Evolutionary conservation across 768 basidiomycete species (phyloP).

Genomic region (Russula compacta): DNA sequence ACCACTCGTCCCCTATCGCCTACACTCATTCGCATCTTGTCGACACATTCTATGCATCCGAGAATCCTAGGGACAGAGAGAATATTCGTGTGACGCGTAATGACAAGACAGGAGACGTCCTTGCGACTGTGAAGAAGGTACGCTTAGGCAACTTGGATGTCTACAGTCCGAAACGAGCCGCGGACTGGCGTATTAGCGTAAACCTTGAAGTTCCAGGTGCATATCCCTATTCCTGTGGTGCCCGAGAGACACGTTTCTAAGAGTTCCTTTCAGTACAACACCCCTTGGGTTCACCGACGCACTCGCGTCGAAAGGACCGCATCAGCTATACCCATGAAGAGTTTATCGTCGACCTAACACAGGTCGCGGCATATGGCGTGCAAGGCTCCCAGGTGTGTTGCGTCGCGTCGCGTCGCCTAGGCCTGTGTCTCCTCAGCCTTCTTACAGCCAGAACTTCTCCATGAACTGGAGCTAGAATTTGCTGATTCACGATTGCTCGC

Average conservation of each 20-base stretch:
- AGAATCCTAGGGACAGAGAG: slow-evolving; percentile 31
- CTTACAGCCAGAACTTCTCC: slow-evolving; percentile 48
- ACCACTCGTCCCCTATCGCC: slow-evolving; percentile 48
- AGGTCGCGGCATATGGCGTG: slow-evolving; percentile 56
- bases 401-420: background rate
- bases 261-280: slow-evolving; percentile 41
- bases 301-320: slow-evolving; percentile 76
- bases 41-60: slow-evolving; percentile 64
- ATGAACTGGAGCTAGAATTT: slow-evolving; percentile 90
- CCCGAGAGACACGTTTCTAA: background rate
- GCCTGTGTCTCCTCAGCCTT: background rate
- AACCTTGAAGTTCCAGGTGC: slow-evolving; percentile 83
- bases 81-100: slow-evolving; percentile 83
- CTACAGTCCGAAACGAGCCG: slow-evolving; percentile 66
- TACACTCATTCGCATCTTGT: slow-evolving; percentile 72
- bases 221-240: slow-evolving; percentile 22
- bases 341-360: slow-evolving; percentile 88
- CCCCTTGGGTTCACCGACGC: slow-evolving; percentile 52
- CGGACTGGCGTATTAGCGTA: slow-evolving; percentile 92
- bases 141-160: slow-evolving; percentile 85
- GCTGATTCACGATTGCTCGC: slow-evolving; percentile 63
- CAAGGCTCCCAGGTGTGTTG: slow-evolving; percentile 42
- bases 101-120: slow-evolving; percentile 57
- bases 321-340: slow-evolving; percentile 92
- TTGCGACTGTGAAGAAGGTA: slow-evolving; percentile 68